These are phyloP conservation scores for Akanthomyces muscarius DNA, from an alignment of 2,329 filamentous ascomycete species.

Conservation along the genomic window DNA sequence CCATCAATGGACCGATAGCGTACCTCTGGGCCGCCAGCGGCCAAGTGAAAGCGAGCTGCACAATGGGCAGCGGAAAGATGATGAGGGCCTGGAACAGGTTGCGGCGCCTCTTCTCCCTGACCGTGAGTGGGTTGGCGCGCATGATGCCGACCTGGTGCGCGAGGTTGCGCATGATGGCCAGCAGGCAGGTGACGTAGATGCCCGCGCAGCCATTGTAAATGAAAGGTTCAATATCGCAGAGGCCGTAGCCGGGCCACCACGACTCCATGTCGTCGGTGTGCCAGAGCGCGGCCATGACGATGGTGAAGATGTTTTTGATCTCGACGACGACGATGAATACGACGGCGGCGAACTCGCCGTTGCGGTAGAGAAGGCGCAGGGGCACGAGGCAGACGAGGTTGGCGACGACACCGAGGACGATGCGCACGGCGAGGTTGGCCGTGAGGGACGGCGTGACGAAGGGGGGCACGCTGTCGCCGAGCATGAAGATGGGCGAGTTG, in stretches of 20 bases:
- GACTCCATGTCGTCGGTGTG: slow-evolving; percentile 43
- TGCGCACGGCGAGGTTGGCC: slow-evolving; percentile 47
- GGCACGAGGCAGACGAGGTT: slow-evolving; percentile 48
- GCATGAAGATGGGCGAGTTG: slow-evolving; percentile 21
- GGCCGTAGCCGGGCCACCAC: slow-evolving; percentile 51
- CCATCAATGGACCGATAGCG: slow-evolving; percentile 45
- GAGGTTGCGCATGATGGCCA: slow-evolving; percentile 53
- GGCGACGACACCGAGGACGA: slow-evolving; percentile 43
- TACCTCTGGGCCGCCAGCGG: slow-evolving; percentile 47
- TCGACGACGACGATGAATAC: slow-evolving; percentile 45
- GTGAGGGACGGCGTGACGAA: slow-evolving; percentile 30
- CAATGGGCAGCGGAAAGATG: slow-evolving; percentile 50
- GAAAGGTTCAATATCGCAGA: slow-evolving; percentile 51
- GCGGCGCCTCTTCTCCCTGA: slow-evolving; percentile 39
- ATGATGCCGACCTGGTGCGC: slow-evolving; percentile 46
- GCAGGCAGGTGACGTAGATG: slow-evolving; percentile 47
- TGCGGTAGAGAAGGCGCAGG: slow-evolving; percentile 45
- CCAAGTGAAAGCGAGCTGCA: slow-evolving; percentile 47
- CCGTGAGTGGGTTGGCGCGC: slow-evolving; percentile 37
- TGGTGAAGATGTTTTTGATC: slow-evolving; percentile 44
- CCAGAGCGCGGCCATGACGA: slow-evolving; percentile 52
- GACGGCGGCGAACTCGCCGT: slow-evolving; percentile 51
- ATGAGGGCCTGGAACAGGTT: slow-evolving; percentile 47
- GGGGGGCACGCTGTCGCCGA: slow-evolving; percentile 22
- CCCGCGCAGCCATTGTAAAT: slow-evolving; percentile 44